Base-by-base conservation (phyloP, 1,139 yeast species). In the Zygosaccharomyces sapae region DNA sequence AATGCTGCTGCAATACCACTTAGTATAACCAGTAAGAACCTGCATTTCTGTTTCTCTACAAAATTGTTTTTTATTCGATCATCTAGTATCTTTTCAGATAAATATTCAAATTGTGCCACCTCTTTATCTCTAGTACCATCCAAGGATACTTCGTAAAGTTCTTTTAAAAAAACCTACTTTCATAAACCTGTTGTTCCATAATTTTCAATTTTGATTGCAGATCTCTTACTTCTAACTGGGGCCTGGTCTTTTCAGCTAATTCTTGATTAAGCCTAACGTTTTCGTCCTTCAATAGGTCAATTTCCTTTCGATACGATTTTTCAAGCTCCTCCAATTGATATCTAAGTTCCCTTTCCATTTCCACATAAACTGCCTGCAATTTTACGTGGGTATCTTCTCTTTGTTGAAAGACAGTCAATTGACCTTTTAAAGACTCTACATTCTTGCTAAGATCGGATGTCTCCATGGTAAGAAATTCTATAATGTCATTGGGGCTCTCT, bases 371-470 rank as follows among this genome's bases (percentile, higher is more conserved):
- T 10, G 72, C 76, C 50, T 85, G 92, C 12, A 86, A 68, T 52
- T 82, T 83, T 45, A 72, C 76, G 49, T 81, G 83, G 13, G 86
- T 65, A 38, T 75, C 79, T 49, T 77, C 80, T 19, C 85, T 62
- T 46, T 43, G 38, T 19, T 37, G 34, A 25, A 39, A 13, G 34
- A 25, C 35, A 6, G 16, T 55, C 7, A 73, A 54, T 35, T 67
- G 65, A 2, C 43, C 43, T 4, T 49, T 57, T 9, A 70, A 51
- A 8, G 52, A 51, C 2, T 40, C 33, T 43, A 72, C 69, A 1
- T 66, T 57, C 7, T 63, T 58, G 4, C 56, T 53, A 9, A 55
- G 38, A 3, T 49, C 52, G n/a, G 40, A 33, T 40, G 47, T 50
- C 40, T 43, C 44, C 12, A 39, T 40, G 10, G 53, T 45, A 29